Evolutionary conservation across 345 rosid species (phyloP).

Genomic region (Aurinia saxatilis): DNA sequence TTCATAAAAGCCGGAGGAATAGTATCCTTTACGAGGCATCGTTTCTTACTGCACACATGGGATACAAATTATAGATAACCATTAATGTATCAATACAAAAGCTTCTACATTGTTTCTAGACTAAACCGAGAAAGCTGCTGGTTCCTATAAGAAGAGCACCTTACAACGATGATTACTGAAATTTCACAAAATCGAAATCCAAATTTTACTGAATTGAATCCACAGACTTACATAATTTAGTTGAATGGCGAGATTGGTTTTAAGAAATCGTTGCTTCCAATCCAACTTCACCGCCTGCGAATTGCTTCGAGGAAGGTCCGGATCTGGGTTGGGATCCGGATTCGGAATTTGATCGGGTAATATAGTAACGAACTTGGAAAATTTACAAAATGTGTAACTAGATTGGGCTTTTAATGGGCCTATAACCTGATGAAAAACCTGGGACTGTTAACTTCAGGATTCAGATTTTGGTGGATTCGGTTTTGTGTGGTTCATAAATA

Average conservation of each 20-base stretch:
- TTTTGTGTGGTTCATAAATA: too few relatives aligned
- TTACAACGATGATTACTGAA: not conserved
- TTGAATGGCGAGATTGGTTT: not conserved
- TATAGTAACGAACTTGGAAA: not conserved
- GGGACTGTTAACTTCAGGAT: too few relatives aligned
- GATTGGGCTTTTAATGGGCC: constrained; percentile 18
- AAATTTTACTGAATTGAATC: constrained; percentile 6
- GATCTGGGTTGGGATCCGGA: constrained; percentile 8
- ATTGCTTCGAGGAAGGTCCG: constrained; percentile 4
- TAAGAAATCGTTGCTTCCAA: not conserved
- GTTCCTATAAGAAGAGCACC: not conserved
- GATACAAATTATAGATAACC: too few relatives aligned
- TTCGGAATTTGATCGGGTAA: constrained; percentile 9
- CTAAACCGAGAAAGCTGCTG: not conserved
- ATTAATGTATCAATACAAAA: not conserved
- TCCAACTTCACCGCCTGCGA: not conserved
- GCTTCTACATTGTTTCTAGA: not conserved
- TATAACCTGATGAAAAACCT: too few relatives aligned
- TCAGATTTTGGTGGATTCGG: too few relatives aligned
- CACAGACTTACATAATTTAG: not conserved
- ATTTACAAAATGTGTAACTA: not conserved
- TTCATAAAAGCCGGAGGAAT: constrained; percentile 26
- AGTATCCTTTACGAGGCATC: constrained; percentile 50
- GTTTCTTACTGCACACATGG: constrained; percentile 14
- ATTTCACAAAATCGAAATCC: not conserved